Evolutionary conservation across 305 asterid genomes (phyloP).

Genomic region (Lippia alba): DNA sequence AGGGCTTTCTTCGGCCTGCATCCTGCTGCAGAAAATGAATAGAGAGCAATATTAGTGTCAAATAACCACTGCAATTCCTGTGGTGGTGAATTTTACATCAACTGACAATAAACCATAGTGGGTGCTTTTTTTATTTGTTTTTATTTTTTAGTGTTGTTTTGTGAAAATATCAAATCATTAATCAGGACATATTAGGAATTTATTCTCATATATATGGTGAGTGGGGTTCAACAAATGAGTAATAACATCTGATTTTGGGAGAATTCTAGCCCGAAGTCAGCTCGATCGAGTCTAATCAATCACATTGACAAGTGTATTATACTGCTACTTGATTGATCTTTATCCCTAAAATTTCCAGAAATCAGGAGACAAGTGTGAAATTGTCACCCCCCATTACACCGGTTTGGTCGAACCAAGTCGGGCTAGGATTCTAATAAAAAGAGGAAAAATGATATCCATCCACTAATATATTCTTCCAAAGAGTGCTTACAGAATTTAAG

Average conservation of each 20-base stretch:
- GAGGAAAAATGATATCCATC: constrained; percentile 45
- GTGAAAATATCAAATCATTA: constrained; percentile 14
- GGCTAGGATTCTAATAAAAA: constrained; percentile 33
- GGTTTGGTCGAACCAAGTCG: neutral
- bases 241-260: constrained; percentile 35
- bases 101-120: neutral
- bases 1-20: constrained; percentile 28
- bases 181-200: constrained; percentile 21
- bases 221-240: constrained; percentile 43
- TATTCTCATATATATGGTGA: constrained; percentile 14
- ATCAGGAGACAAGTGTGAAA: no score
- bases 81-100: constrained; percentile 8
- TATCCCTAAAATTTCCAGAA: no score
- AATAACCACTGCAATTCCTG: constrained; percentile 4
- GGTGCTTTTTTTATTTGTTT: neutral
- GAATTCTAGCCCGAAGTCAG: no score
- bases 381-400: no score
- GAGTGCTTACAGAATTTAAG: constrained; percentile 40
- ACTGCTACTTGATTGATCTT: no score
- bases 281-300: no score
- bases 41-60: constrained; percentile 20
- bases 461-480: constrained; percentile 48
- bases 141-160: neutral
- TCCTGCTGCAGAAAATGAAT: constrained; percentile 33
- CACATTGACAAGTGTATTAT: no score